Base-by-base conservation (phyloP, 805 yeast genomes). In the Yarrowia divulgata region DNA sequence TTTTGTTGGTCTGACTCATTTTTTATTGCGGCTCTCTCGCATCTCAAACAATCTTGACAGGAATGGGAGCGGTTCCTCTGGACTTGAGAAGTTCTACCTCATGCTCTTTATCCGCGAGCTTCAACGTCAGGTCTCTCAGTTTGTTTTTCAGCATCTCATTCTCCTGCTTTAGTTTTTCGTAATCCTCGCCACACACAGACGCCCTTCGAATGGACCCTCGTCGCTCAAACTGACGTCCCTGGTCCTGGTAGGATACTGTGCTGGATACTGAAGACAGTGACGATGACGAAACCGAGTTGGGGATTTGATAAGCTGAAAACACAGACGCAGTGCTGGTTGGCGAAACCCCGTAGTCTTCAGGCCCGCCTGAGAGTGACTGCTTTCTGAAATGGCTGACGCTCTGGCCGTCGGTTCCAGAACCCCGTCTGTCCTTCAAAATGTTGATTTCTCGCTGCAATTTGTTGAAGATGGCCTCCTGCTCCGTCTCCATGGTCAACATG, bases 401-500 rank as follows among this genome's bases (percentile, higher is more conserved):
- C 77, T 74, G 13, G 76, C 74, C 34, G 73, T 74, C 66, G 5
- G 77, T 73, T 55, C 74, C 75, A 16, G 76, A 72, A 46, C 77
- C 69, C 34, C 74, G 70, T 46, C 77, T 70, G 39, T 85, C 85
- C 72, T 83, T 85, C 71, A 89, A 76, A 8, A 72, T 70, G 34
- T 80, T 81, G 43, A 89, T 88, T 74, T 89, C 91, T 68, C 84
- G 83, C 86, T 88, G 88, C 50, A 89, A 79, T 75, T 83, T 85
- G 74, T 88, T 79, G 19, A 89, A 93, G 32, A 88, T 87, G 2
- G 90, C 91, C 74, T 89, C 93, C 75, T 89, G 93, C 77, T 89
- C 92, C 67, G 87, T 81, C 73, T 89, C 93, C 87, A 89, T 71
- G 23, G 75, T 75, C 42, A 60, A 32, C 66, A 60, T 43, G 37